Conservation (phyloP, 2,329 filamentous ascomycete genomes). For the Botrytis galanthina region DNA sequence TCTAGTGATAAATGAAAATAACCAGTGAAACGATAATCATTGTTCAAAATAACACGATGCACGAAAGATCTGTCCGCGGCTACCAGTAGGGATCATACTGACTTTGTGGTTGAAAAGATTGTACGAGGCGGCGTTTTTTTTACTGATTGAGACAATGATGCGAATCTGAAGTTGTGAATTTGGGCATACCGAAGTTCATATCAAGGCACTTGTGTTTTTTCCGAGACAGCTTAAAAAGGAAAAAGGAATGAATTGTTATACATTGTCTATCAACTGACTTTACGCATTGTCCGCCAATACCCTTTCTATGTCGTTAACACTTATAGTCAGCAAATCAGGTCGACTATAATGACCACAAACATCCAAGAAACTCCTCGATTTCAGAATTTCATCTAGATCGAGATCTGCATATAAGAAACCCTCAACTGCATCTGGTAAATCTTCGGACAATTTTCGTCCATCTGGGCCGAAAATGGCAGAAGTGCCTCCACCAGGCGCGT, state of each 20-base stretch:
- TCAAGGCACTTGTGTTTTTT: background rate
- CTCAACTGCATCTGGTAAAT: conserved; percentile 50
- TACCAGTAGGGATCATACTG: background rate
- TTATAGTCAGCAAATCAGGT: conserved; percentile 31
- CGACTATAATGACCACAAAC: conserved; percentile 30
- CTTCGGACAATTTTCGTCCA: conserved; percentile 43
- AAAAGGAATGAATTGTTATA: background rate
- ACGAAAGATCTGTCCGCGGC: background rate
- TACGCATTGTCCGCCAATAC: background rate
- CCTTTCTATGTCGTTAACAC: conserved; percentile 26
- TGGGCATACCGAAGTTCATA: background rate
- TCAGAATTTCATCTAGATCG: conserved; percentile 27
- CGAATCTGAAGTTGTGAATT: background rate
- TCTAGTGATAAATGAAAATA: background rate
- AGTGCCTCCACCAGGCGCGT: conserved; percentile 47
- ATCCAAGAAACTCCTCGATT: conserved; percentile 30
- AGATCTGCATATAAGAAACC: conserved; percentile 50
- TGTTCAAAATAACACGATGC: background rate
- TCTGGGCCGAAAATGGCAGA: conserved; percentile 56
- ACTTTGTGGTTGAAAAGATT: background rate
- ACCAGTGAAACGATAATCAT: background rate
- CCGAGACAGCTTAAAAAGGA: background rate
- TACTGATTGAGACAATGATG: background rate
- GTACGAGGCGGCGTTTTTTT: background rate
- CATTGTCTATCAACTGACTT: background rate